These are phyloP conservation scores for Calophaca sinica DNA, from an alignment of 306 rosid genomes.

Conservation along the genomic window DNA sequence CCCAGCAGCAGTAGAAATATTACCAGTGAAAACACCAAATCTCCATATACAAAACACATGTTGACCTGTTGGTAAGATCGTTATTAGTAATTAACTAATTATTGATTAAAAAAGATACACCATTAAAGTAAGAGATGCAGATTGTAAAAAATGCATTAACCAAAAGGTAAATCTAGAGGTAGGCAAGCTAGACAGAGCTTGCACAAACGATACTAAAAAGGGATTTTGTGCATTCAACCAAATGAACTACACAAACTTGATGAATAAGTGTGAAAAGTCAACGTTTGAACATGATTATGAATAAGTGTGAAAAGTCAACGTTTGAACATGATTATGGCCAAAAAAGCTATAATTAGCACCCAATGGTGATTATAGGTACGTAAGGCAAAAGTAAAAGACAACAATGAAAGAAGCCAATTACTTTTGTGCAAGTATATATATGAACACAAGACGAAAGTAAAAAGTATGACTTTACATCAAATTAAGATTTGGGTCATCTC, in stretches of 20 bases:
- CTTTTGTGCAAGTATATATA: no score
- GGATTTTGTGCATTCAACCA: no score
- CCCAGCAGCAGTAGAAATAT: slow-evolving; percentile 45
- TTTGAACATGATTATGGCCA: no score
- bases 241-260: no score
- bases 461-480: neutral
- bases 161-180: no score
- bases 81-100: slow-evolving; percentile 6
- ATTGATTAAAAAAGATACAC: neutral
- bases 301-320: no score
- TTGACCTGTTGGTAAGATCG: slow-evolving; percentile 45
- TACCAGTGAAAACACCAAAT: slow-evolving; percentile 37
- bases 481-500: neutral
- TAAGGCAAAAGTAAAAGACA: no score
- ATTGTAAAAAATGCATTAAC: no score
- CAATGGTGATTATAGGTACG: neutral
- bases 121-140: neutral
- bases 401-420: no score
- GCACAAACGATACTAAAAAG: neutral
- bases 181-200: neutral
- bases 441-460: neutral
- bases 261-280: no score
- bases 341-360: no score
- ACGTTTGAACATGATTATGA: no score
- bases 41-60: slow-evolving; percentile 47